phyloP scores from a whole-genome alignment of 805 yeast genomes.

The Saturnispora zaruensis region DNA sequence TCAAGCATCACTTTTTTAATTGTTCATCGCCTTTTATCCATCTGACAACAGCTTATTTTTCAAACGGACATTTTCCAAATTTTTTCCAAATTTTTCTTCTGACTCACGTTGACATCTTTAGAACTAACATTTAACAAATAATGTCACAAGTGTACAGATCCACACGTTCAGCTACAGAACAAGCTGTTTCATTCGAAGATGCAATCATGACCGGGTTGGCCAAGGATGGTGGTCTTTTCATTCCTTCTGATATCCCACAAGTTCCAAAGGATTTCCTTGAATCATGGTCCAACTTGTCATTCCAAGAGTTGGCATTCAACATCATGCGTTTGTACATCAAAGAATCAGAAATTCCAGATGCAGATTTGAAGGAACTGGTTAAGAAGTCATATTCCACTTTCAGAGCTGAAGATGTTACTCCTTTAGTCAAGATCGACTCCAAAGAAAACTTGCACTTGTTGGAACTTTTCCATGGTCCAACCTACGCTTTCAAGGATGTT shows the following conservation, averaged over 20 bases:
- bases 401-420: constrained; percentile 83
- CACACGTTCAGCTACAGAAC: constrained; percentile 52
- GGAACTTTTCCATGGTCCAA: constrained; percentile 98
- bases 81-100: not conserved
- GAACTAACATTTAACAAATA: not conserved
- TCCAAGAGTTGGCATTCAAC: constrained; percentile 81
- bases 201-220: constrained; percentile 89
- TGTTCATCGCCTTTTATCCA: not conserved
- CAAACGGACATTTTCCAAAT: not conserved
- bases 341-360: constrained; percentile 61
- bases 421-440: constrained; percentile 50
- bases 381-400: constrained; percentile 80
- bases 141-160: constrained; percentile 64
- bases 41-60: not conserved
- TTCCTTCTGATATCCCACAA: constrained; percentile 76
- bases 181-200: constrained; percentile 62
- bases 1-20: not conserved
- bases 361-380: constrained; percentile 57
- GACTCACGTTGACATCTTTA: not conserved
- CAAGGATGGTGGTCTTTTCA: constrained; percentile 90
- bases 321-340: constrained; percentile 75
- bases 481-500: constrained; percentile 97
- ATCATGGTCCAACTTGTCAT: constrained; percentile 66
- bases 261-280: constrained; percentile 44
- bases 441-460: constrained; percentile 53